Conservation (phyloP, 192 early-diverging fungal genomes). For the Lobosporangium transversale region DNA sequence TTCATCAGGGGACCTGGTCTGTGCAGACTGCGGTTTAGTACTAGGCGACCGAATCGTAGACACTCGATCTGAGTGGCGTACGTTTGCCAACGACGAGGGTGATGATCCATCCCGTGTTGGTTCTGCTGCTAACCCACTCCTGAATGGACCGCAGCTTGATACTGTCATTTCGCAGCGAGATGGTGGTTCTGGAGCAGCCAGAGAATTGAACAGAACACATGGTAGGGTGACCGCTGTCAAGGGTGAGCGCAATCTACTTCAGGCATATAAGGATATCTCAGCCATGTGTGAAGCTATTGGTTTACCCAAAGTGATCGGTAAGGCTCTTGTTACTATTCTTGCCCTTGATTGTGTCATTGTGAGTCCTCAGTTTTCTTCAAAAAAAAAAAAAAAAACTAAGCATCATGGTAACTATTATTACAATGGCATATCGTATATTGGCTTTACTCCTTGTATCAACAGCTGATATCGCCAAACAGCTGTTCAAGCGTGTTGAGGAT, state of each 20-base stretch:
- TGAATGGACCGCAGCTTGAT: constrained; percentile 83
- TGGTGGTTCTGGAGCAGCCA: constrained; percentile 75
- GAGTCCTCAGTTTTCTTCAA: too few species aligned
- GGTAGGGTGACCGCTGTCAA: constrained; percentile 76
- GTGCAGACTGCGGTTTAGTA: constrained; percentile 90
- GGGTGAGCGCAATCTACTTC: constrained; percentile 76
- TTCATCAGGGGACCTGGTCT: constrained; percentile 87
- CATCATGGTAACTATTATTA: too few species aligned
- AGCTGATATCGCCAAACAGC: constrained; percentile 82
- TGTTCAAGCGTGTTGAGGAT: constrained; percentile 88
- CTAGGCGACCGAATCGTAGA: constrained; percentile 91
- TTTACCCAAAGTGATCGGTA: constrained; percentile 73
- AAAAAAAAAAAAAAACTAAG: too few species aligned
- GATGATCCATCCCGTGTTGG: constrained; percentile 94
- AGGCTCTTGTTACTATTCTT: background rate
- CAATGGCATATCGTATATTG: background rate
- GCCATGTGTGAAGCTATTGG: constrained; percentile 85
- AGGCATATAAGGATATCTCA: constrained; percentile 81
- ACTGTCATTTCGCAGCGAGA: constrained; percentile 83
- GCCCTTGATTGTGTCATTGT: too few species aligned
- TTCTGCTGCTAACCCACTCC: constrained; percentile 78
- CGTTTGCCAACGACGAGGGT: constrained; percentile 90
- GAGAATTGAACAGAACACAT: constrained; percentile 78
- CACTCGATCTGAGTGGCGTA: constrained; percentile 97
- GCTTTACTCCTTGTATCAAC: background rate